These are phyloP conservation scores for Macrolepiota dolichaula DNA, from an alignment of 768 basidiomycete genomes.

Conservation along the genomic window DNA sequence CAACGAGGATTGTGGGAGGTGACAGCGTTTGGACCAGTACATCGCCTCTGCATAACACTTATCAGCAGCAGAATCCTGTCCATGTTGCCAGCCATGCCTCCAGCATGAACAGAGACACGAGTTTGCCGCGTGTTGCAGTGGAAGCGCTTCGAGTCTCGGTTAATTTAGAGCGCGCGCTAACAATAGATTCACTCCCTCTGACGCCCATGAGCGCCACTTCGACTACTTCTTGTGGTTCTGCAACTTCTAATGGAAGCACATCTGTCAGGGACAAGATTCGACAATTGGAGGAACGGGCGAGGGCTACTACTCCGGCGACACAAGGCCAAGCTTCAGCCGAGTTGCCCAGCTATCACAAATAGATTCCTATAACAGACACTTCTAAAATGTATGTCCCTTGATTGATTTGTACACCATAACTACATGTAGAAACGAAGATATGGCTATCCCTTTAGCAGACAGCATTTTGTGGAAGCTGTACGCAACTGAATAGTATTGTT, in stretches of 20 bases:
- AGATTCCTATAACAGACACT: neutral
- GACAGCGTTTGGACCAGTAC: neutral
- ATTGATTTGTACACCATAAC: neutral
- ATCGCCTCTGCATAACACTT: neutral
- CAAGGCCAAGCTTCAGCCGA: neutral
- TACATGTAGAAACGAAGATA: neutral
- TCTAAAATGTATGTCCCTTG: neutral
- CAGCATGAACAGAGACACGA: neutral
- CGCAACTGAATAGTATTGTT: neutral
- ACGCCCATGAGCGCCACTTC: neutral
- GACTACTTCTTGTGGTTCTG: neutral
- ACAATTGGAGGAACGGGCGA: slow-evolving; percentile 34
- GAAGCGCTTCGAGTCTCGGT: too few relatives aligned
- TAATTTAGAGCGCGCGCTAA: neutral
- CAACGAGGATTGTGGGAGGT: neutral
- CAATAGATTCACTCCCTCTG: neutral
- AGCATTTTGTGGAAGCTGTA: neutral
- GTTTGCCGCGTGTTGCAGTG: neutral
- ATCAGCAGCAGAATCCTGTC: neutral
- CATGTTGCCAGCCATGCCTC: neutral
- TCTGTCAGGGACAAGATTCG: slow-evolving; percentile 40
- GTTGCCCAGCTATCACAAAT: neutral
- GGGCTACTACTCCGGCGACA: slow-evolving; percentile 4
- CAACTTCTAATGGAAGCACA: slow-evolving; percentile 13
- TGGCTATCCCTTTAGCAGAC: neutral